Percentiles rank a stretch among this genome's conserved stretches.
These are phyloP conservation scores for Teunomyces aglyptinius DNA, from an alignment of 805 yeast genomes.

Conservation along the genomic window DNA sequence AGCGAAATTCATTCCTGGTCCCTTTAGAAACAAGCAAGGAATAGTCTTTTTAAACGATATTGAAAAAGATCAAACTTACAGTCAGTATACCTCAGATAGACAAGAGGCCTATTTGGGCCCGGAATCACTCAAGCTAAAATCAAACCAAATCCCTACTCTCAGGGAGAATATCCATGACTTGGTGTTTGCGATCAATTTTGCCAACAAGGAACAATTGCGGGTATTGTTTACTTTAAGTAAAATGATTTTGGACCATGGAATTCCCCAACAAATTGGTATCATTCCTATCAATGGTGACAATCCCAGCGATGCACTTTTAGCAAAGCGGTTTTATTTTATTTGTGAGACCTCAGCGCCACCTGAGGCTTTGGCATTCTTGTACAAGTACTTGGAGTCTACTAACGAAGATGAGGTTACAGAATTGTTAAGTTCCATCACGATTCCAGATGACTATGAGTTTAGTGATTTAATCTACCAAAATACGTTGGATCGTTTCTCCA, in stretches of 20 bases:
- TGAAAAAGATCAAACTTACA: slow-evolving; percentile 58
- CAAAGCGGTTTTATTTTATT: slow-evolving; percentile 34
- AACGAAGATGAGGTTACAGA: slow-evolving; percentile 22
- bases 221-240: slow-evolving; percentile 50
- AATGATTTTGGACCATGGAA: slow-evolving; percentile 50
- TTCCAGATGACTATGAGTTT: slow-evolving; percentile 17
- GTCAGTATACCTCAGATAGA: slow-evolving; percentile 40
- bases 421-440: slow-evolving; percentile 17
- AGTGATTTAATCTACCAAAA: slow-evolving; percentile 17
- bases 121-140: slow-evolving; percentile 19
- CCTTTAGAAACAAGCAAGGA: slow-evolving; percentile 24
- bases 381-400: slow-evolving; percentile 31
- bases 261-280: slow-evolving; percentile 81
- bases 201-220: slow-evolving; percentile 49
- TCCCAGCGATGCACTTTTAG: slow-evolving; percentile 25
- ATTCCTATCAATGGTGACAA: slow-evolving; percentile 54
- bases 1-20: slow-evolving; percentile 18
- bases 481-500: slow-evolving; percentile 29
- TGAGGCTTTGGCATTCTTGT: slow-evolving; percentile 41
- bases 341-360: slow-evolving; percentile 25
- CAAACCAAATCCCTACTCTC: slow-evolving; percentile 66
- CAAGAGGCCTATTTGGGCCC: slow-evolving; percentile 43
- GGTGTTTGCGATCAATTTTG: slow-evolving; percentile 64
- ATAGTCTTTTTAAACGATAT: slow-evolving; percentile 78
- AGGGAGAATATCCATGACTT: slow-evolving; percentile 74